phyloP scores from a whole-genome alignment of 371 early-diverging fungal genomes.

The Mucor mucedo region DNA sequence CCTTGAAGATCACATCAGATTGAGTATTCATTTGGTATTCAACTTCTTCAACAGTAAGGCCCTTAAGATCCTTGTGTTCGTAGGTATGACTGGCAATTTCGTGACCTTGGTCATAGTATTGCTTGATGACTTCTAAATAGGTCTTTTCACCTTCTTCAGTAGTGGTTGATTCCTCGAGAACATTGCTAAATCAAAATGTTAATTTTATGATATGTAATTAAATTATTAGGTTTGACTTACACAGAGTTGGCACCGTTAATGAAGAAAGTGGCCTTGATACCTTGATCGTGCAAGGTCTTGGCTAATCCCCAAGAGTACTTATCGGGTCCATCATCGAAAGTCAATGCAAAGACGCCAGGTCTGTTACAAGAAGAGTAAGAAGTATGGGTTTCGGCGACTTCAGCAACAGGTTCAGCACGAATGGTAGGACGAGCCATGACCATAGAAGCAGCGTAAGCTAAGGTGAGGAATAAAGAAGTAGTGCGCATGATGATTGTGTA shows the following conservation, averaged over 20 bases:
- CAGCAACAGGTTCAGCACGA: not conserved
- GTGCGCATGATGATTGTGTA: conserved; percentile 12
- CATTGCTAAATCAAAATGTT: conserved; percentile 19
- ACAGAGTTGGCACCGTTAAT: conserved; percentile 56
- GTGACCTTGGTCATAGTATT: conserved; percentile 28
- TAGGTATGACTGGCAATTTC: conserved; percentile 36
- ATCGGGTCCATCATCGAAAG: conserved; percentile 41
- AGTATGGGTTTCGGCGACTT: not conserved
- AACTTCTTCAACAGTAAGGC: conserved; percentile 19
- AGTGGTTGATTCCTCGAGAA: conserved; percentile 9
- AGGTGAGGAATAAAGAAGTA: conserved; percentile 14
- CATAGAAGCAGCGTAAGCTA: conserved; percentile 12
- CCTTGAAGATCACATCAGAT: conserved; percentile 30
- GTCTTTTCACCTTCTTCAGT: conserved; percentile 29
- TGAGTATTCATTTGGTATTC: conserved; percentile 26
- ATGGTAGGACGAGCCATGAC: conserved; percentile 13
- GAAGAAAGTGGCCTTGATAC: conserved; percentile 64
- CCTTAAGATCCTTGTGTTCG: conserved; percentile 20
- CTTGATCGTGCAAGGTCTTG: conserved; percentile 20
- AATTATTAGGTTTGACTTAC: conserved; percentile 1
- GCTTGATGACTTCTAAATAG: conserved; percentile 32
- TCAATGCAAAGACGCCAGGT: conserved; percentile 34
- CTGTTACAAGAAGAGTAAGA: conserved; percentile 17
- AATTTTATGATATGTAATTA: not conserved
- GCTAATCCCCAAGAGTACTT: conserved; percentile 30